Base-by-base conservation (phyloP, 179 eudicot species). In the Spergularia azorica region DNA sequence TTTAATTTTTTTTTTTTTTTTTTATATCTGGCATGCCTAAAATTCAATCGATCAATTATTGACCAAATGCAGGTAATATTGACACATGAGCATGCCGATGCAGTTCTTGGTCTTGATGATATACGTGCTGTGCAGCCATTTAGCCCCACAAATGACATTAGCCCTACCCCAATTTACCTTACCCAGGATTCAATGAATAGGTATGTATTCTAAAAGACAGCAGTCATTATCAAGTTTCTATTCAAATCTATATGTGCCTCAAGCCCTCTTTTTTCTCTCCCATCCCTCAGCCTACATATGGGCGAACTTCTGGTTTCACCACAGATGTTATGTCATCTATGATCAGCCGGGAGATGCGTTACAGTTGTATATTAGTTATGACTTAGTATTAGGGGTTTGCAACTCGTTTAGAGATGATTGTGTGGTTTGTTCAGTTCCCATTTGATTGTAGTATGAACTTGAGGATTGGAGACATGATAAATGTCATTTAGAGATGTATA, bases 11-110 rank as follows among this genome's bases (percentile, higher is more conserved):
- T n/a, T n/a, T n/a, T 21, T 21, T 1, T 26, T 26, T 26, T 26
- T 26, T 26, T 26, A 26, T 26, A 26, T 26, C 32, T 26, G 32
- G 62, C 62, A 48, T 76, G 56, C 20, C 51, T 67, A 63, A 73
- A 20, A 51, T 50, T 18, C 81, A 68, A 52, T 74, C 32, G 75
- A 67, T 62, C 79, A 77, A 63, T 74, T 71, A 56, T 67, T 71
- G 77, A 71, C 82, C 38, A 60, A 78, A 26, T 87, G 84, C 97
- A 95, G 97, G 86, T 95, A 78, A 82, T 95, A 72, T 85, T 95
- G 89, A 93, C 99, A 14, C 99, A 95, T 82, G 99, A 93, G 84
- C 99, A 95, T 88, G 99, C 97, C 71, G 99, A 95, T 88, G 99
- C 97, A 38, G 87, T 91, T 83, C 97, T 95, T 79, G 99, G 99